Evolutionary conservation across 768 basidiomycete species (phyloP).

Genomic region (Boletus coccyginus): DNA sequence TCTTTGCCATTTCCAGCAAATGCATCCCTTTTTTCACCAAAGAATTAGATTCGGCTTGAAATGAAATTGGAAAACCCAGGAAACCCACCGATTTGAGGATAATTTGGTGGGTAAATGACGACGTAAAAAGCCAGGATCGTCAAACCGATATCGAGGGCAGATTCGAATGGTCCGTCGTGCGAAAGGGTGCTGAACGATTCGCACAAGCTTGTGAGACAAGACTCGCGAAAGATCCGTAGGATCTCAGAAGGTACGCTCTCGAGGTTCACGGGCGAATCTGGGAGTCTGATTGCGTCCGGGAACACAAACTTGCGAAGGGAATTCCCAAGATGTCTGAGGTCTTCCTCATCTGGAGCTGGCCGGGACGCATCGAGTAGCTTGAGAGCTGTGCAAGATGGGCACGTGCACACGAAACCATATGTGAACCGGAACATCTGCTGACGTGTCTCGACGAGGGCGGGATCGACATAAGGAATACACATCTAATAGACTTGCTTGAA

Average conservation of each 20-base stretch:
- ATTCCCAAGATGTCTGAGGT: slow-evolving; percentile 18
- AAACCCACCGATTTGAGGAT: slow-evolving; percentile 75
- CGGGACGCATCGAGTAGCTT: slow-evolving; percentile 37
- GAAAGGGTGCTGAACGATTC: slow-evolving; percentile 67
- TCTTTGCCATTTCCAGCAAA: slow-evolving; percentile 71
- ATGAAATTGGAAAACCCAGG: neutral
- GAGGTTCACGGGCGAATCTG: slow-evolving; percentile 19
- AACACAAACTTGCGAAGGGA: slow-evolving; percentile 38
- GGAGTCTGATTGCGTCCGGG: neutral
- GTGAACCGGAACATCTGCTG: slow-evolving; percentile 55
- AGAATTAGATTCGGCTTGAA: neutral
- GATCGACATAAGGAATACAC: slow-evolving; percentile 74
- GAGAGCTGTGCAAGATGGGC: slow-evolving; percentile 53
- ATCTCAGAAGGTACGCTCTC: slow-evolving; percentile 40
- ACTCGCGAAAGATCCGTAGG: slow-evolving; percentile 49
- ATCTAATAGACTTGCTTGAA: slow-evolving; percentile 43
- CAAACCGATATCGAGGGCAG: slow-evolving; percentile 53
- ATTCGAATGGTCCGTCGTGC: slow-evolving; percentile 57
- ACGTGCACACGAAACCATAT: slow-evolving; percentile 69
- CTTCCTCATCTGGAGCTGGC: slow-evolving; percentile 32
- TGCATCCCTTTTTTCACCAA: slow-evolving; percentile 58
- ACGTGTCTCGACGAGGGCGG: slow-evolving; percentile 63
- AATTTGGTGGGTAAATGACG: slow-evolving; percentile 69
- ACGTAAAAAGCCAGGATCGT: slow-evolving; percentile 64
- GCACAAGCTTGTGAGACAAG: slow-evolving; percentile 55